Evolutionary conservation across 768 basidiomycete species (phyloP).

Genomic region (Mycena rebaudengoi): DNA sequence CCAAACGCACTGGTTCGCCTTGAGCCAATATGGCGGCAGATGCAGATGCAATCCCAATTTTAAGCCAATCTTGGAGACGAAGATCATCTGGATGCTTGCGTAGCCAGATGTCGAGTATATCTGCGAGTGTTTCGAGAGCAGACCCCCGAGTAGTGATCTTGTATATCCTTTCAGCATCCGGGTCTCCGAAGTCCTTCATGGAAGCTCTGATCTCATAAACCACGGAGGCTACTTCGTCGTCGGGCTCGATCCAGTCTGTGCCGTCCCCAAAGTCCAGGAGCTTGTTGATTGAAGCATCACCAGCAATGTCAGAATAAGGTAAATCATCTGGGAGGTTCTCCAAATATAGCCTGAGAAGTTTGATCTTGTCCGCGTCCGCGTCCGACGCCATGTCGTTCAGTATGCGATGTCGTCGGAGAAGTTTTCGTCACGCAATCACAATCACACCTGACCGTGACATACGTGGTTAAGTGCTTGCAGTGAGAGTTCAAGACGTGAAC

Average conservation of each 20-base stretch:
- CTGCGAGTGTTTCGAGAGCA: not conserved
- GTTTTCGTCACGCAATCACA: too few relatives aligned
- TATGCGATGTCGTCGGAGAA: too few relatives aligned
- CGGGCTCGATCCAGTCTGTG: not conserved
- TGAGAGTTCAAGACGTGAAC: too few relatives aligned
- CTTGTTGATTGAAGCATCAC: not conserved
- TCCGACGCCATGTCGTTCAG: too few relatives aligned
- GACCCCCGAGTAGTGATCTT: not conserved
- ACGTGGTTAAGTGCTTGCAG: too few relatives aligned
- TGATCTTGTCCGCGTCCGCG: not conserved
- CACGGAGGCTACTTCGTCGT: not conserved
- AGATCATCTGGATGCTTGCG: not conserved
- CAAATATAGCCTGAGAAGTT: conserved; percentile 9
- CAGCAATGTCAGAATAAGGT: not conserved
- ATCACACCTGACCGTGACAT: too few relatives aligned
- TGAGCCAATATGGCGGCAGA: not conserved
- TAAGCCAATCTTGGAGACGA: not conserved
- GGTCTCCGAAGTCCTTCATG: not conserved
- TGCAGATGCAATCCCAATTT: not conserved
- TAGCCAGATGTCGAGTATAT: conserved; percentile 4
- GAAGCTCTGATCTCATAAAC: not conserved
- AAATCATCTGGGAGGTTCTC: not conserved
- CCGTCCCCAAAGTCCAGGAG: not conserved
- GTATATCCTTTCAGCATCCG: not conserved
- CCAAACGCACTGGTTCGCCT: not conserved